A percentile compares a stretch with the other conserved stretches of the same genome.
phyloP scores from a whole-genome alignment of 2,329 filamentous ascomycete species.

The Cyphellophora attinorum region DNA sequence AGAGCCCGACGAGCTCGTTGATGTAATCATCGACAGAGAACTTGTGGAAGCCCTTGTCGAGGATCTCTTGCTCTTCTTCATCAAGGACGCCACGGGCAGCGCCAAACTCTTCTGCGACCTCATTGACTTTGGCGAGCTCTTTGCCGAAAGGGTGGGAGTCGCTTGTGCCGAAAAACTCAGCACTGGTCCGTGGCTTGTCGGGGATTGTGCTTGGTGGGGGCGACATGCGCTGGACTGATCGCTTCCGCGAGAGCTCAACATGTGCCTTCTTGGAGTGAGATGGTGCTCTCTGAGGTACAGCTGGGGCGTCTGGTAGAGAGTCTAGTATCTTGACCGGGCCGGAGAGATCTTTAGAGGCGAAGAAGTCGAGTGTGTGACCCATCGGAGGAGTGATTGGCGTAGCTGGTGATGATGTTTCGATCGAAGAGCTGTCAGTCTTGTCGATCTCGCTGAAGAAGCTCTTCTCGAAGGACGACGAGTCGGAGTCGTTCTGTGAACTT shows the following conservation, averaged over 20 bases:
- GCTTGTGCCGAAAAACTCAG: constrained; percentile 28
- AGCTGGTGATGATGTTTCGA: constrained; percentile 24
- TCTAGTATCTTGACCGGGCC: constrained; percentile 47
- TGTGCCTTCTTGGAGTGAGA: constrained; percentile 86
- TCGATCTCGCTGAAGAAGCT: constrained; percentile 39
- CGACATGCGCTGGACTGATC: constrained; percentile 48
- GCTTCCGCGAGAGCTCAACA: constrained; percentile 62
- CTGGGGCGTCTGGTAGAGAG: constrained; percentile 46
- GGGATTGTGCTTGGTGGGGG: constrained; percentile 29
- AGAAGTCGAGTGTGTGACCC: constrained; percentile 46
- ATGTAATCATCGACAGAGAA: constrained; percentile 78
- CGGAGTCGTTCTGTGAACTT: constrained; percentile 56
- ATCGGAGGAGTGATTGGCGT: constrained; percentile 41
- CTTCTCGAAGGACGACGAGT: constrained; percentile 37
- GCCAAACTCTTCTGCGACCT: constrained; percentile 82
- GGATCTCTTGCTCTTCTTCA: constrained; percentile 64
- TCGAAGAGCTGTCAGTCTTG: constrained; percentile 30
- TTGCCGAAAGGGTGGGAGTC: constrained; percentile 69
- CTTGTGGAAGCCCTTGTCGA: constrained; percentile 59
- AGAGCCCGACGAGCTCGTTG: constrained; percentile 63
- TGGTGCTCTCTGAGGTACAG: constrained; percentile 66
- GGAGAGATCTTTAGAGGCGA: constrained; percentile 57
- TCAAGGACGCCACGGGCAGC: constrained; percentile 45
- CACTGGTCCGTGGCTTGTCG: constrained; percentile 23
- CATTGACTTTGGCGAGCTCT: constrained; percentile 84